Evolutionary conservation across 1,284 basidiomycete species (phyloP).

Genomic region (Austroboletus novae-zelandiae): DNA sequence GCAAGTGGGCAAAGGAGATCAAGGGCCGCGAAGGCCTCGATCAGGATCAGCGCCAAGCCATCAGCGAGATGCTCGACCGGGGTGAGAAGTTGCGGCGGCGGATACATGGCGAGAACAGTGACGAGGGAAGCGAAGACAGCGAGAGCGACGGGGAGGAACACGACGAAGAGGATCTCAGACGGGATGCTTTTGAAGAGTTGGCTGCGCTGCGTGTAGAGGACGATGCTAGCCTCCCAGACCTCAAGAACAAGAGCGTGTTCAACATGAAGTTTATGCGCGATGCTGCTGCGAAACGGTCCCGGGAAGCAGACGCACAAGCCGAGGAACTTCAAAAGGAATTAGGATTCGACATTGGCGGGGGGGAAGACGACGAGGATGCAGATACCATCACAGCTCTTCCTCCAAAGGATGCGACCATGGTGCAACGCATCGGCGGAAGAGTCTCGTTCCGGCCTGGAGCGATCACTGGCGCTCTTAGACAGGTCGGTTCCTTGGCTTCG

Average conservation of each 20-base stretch:
- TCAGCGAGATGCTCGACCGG: conserved; percentile 76
- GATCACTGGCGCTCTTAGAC: conserved; percentile 17
- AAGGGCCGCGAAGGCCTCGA: conserved; percentile 60
- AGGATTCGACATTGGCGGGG: conserved; percentile 39
- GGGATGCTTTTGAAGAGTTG: conserved; percentile 74
- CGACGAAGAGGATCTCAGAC: conserved; percentile 54
- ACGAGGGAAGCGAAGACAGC: conserved; percentile 46
- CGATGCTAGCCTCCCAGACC: conserved; percentile 30
- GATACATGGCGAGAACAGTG: conserved; percentile 62
- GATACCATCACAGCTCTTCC: conserved; percentile 33
- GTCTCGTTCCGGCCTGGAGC: conserved; percentile 53
- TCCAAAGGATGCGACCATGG: conserved; percentile 31
- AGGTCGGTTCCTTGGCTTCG: conserved; percentile 49
- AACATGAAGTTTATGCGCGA: conserved; percentile 97
- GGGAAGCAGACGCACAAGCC: conserved; percentile 55
- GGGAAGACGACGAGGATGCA: conserved; percentile 37
- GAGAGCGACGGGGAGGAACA: conserved; percentile 43
- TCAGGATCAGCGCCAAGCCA: conserved; percentile 65
- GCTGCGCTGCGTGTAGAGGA: conserved; percentile 39
- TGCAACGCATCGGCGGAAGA: conserved; percentile 58
- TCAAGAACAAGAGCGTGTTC: conserved; percentile 67
- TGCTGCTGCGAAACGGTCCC: conserved; percentile 69
- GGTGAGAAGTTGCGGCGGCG: conserved; percentile 70
- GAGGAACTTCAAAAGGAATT: conserved; percentile 74
- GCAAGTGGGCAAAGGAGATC: conserved; percentile 79